Evolutionary conservation across 2,329 filamentous ascomycete genomes (phyloP).

Genomic region (Stagonosporopsis tanaceti): DNA sequence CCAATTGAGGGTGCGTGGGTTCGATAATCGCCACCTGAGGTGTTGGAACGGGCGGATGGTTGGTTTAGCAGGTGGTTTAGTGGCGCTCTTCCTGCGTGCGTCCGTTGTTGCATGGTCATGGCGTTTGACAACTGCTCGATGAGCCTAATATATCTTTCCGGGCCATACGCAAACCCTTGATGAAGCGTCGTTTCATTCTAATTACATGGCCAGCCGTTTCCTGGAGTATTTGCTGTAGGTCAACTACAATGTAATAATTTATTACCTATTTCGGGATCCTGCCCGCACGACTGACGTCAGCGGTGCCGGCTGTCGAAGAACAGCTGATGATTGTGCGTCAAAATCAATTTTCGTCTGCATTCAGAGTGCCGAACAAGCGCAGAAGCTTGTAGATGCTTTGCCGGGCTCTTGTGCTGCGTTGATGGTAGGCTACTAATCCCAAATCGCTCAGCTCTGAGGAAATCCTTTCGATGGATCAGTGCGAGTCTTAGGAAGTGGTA

Average conservation of each 20-base stretch:
- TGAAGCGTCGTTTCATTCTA: neutral
- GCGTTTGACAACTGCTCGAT: neutral
- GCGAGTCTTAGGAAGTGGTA: neutral
- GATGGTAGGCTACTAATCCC: too few relatives aligned
- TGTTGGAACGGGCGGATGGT: too few relatives aligned
- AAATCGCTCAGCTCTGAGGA: neutral
- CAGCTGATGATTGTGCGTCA: neutral
- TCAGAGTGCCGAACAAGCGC: neutral
- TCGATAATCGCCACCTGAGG: neutral
- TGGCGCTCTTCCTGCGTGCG: neutral
- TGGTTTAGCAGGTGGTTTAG: neutral
- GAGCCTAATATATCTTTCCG: neutral
- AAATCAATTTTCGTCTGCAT: neutral
- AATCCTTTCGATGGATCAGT: neutral
- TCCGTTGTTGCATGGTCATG: neutral
- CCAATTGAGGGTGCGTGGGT: conserved; percentile 40
- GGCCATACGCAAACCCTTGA: neutral
- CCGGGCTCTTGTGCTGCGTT: neutral
- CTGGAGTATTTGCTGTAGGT: neutral
- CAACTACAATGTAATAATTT: neutral
- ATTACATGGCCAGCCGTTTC: neutral
- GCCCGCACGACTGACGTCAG: neutral
- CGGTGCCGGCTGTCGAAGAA: neutral
- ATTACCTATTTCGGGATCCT: neutral
- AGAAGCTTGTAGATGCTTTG: neutral